A percentile compares a stretch with the other conserved stretches of the same genome.
Evolutionary conservation across 2,329 filamentous ascomycete genomes (phyloP).

Genomic region (Colletotrichum somersetense): DNA sequence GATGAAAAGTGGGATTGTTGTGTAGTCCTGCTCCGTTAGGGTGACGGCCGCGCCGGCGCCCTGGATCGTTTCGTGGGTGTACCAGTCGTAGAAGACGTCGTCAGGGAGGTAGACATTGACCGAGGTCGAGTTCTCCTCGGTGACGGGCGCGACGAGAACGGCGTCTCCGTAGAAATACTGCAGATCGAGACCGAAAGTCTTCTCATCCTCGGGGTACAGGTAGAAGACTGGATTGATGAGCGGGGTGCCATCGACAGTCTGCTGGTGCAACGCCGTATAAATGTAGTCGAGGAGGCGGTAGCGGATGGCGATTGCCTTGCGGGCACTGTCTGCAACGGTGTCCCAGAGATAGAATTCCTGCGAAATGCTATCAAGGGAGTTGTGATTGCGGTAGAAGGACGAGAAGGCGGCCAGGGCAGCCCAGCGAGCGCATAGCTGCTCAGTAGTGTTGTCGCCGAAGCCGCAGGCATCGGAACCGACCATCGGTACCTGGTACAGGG

Average conservation of each 20-base stretch:
- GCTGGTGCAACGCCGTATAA: conserved; percentile 77
- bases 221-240: conserved; percentile 79
- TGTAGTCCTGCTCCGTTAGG: conserved; percentile 53
- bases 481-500: conserved; percentile 77
- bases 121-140: conserved; percentile 56
- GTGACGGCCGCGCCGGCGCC: conserved; percentile 32
- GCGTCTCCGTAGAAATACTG: conserved; percentile 65
- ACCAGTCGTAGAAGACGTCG: conserved; percentile 65
- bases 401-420: conserved; percentile 77
- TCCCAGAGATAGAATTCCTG: conserved; percentile 81
- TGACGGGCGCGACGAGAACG: conserved; percentile 63
- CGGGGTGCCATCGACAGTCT: conserved; percentile 72
- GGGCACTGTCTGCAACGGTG: conserved; percentile 72
- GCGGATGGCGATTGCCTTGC: conserved; percentile 77
- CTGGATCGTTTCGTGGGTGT: conserved; percentile 56
- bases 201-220: conserved; percentile 69
- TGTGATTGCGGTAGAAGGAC: conserved; percentile 80
- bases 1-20: conserved; percentile 75
- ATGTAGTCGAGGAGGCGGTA: conserved; percentile 86
- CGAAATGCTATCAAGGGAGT: conserved; percentile 55
- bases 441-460: conserved; percentile 73
- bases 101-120: conserved; percentile 64
- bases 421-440: conserved; percentile 77
- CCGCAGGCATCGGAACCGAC: conserved; percentile 83
- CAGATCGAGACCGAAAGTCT: conserved; percentile 59